Evolutionary conservation across 2,329 filamentous ascomycete genomes (phyloP), one percentile per base, ranked within the genome.

Genomic region (Paraconiothyrium brasiliense): DNA sequence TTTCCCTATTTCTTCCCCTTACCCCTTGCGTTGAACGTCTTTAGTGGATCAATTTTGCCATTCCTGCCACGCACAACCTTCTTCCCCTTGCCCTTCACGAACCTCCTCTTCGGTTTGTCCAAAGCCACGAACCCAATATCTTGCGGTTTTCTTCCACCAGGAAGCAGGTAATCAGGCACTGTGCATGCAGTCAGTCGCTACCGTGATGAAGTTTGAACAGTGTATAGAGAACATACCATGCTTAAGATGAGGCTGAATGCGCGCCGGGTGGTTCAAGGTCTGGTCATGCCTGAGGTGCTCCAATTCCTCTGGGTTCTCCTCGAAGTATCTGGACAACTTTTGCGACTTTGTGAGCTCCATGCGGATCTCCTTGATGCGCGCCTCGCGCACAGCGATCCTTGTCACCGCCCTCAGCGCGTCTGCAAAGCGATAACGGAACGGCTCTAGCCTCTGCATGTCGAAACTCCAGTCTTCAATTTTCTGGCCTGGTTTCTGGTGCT

Each of bases 321-420:
- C 95, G 73, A 98, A 99, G 14, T 71, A 70, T 59, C 93, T 87
- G 80, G 95, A 94, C 58, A 99, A 83, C 80, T 97, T 97, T 75
- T 98, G 94, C 67, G 91, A 94, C 82, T 97, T 96, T 71, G 97
- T 84, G 13, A 99, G 84, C 78, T 98, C 95, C 76, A 94, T 89
- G 57, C 92, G 87, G 59, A 99, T 85, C 80, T 99, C 94, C 62
- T 92, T 88, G 10, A 92, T 92, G 54, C 95, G 87, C 2, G 95
- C 94, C 82, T 97, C 94, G 66, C 94, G 91, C 48, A 99, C 88
- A 0, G 94, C 92, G 30, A 97, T 91, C 61, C 92, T 89, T 10
- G 95, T 99, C 2, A 99, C 93, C 0, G 93, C 90, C 65, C 94
- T 88, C 44, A 99, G 83, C 0, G 94, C 95, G 77, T 98, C 95